Evolutionary conservation across 106 monocot species (phyloP).

Genomic region (Cymbidium sinense): DNA sequence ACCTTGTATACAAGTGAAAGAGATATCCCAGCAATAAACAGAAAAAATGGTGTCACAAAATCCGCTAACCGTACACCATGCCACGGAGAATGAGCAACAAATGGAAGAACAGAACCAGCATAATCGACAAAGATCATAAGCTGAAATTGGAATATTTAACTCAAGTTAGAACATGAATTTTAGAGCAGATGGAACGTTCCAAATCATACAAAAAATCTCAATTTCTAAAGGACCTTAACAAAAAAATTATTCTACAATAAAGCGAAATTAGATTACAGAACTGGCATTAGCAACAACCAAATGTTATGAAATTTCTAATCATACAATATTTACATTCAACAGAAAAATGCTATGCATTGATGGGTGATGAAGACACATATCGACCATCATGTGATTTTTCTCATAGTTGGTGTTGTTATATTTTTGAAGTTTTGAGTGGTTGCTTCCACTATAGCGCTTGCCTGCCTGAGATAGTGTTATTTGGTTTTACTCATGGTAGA

Average conservation of each 20-base stretch:
- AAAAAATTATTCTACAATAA: neutral
- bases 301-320: neutral
- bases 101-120: conserved; percentile 60
- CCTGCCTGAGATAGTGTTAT: neutral
- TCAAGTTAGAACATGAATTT: neutral
- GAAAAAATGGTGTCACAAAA: conserved; percentile 92
- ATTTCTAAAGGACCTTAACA: neutral
- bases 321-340: neutral
- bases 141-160: conserved; percentile 27
- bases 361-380: neutral
- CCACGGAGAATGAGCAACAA: conserved; percentile 77
- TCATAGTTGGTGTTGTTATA: neutral
- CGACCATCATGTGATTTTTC: neutral
- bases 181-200: neutral
- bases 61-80: conserved; percentile 68
- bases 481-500: too few relatives aligned
- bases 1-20: conserved; percentile 82
- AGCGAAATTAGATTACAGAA: neutral
- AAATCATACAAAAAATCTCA: neutral
- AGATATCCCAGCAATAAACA: conserved; percentile 81
- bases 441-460: neutral
- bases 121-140: conserved; percentile 94
- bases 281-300: neutral
- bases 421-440: neutral
- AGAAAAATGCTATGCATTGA: neutral